Evolutionary conservation across 441 rosid genomes (phyloP).

Genomic region (Adansonia gregorii): DNA sequence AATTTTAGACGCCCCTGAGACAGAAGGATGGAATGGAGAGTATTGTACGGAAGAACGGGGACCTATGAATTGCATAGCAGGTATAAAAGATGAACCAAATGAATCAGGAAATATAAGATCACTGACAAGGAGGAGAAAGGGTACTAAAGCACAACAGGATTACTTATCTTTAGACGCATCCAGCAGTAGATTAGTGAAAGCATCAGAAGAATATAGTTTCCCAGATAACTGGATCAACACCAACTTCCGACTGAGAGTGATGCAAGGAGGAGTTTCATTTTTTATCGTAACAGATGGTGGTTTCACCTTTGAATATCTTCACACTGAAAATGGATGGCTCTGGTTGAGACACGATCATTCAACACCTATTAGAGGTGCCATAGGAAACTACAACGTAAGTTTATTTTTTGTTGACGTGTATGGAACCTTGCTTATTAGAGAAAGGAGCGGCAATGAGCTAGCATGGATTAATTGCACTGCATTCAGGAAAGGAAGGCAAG

Average conservation of each 20-base stretch:
- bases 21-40: conserved; percentile 83
- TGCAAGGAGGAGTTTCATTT: conserved; percentile 60
- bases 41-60: conserved; percentile 78
- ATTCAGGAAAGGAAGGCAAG: conserved; percentile 55
- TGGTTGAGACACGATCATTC: conserved; percentile 74
- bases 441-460: conserved; percentile 51
- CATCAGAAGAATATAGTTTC: conserved; percentile 35
- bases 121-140: conserved; percentile 51
- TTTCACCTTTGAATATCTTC: conserved; percentile 61
- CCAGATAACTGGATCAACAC: conserved; percentile 47
- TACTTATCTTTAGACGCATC: conserved; percentile 44
- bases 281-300: conserved; percentile 60
- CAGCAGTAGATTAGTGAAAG: conserved; percentile 18
- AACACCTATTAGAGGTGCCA: conserved; percentile 58
- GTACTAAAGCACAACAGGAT: conserved; percentile 43
- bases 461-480: conserved; percentile 71
- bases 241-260: conserved; percentile 56
- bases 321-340: conserved; percentile 61
- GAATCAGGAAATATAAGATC: conserved; percentile 47
- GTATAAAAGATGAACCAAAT: conserved; percentile 57
- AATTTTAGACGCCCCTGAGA: conserved; percentile 62
- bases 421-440: conserved; percentile 62
- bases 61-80: conserved; percentile 57
- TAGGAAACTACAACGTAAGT: conserved; percentile 73
- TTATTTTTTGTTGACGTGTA: conserved; percentile 54